Conservation (phyloP, 345 rosid genomes). For the Eucalyptus marginata region DNA sequence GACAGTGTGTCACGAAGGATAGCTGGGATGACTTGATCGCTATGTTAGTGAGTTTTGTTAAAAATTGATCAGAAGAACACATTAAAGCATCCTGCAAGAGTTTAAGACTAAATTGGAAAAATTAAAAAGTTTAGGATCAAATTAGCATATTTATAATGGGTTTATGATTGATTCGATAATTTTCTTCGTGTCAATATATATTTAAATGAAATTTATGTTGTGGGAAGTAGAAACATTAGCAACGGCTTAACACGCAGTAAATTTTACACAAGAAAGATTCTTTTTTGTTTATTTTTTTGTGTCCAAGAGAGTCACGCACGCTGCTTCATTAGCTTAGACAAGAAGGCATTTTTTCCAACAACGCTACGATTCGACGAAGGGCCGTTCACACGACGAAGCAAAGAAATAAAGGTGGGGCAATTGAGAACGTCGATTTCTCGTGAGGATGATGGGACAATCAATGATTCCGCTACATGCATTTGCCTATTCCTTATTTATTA, state of each 20-base stretch:
- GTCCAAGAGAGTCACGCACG: not conserved
- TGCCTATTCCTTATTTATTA: not conserved
- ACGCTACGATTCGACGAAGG: not conserved
- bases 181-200: not conserved
- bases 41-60: too few species aligned
- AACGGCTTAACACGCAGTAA: not conserved
- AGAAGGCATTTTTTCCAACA: not conserved
- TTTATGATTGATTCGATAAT: not conserved
- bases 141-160: not conserved
- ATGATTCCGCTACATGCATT: not conserved
- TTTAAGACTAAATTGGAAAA: not conserved
- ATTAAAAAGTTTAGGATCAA: not conserved
- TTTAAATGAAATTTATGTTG: not conserved
- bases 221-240: not conserved
- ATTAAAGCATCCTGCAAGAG: not conserved
- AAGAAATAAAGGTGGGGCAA: not conserved
- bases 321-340: not conserved
- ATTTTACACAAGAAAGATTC: not conserved
- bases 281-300: not conserved
- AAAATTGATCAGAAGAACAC: too few species aligned
- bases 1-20: accelerated
- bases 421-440: not conserved
- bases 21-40: too few species aligned
- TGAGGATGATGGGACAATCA: not conserved
- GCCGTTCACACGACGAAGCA: not conserved